Percentiles rank a stretch among this genome's conserved stretches.
Conservation (phyloP, 495 filamentous ascomycete species). For the Neurospora sp. region DNA sequence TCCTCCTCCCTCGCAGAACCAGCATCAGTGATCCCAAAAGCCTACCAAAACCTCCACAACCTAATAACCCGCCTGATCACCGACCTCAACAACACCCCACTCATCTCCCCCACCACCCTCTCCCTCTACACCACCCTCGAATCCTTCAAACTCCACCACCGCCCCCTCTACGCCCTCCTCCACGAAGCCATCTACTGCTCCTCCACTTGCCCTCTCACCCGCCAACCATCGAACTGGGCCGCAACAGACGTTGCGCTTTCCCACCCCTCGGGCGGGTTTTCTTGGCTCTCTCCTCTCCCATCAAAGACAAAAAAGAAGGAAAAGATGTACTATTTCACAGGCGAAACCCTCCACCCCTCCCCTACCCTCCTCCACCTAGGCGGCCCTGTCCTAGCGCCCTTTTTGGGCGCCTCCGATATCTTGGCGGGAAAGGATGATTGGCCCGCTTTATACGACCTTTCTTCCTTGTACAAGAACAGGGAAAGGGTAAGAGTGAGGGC, state of each 20-base stretch:
- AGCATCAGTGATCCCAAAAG: not conserved
- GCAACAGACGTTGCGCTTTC: conserved; percentile 28
- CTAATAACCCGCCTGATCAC: not conserved
- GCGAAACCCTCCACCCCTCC: conserved; percentile 77
- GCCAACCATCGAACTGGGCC: conserved; percentile 26
- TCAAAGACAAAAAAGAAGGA: not conserved
- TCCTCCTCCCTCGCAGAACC: not conserved
- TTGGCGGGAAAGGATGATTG: conserved; percentile 58
- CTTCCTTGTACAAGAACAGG: conserved; percentile 30
- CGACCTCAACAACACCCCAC: conserved; percentile 9
- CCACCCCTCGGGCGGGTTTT: conserved; percentile 19
- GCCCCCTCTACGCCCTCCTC: conserved; percentile 18
- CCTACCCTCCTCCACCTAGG: not conserved
- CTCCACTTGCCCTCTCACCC: not conserved
- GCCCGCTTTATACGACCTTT: conserved; percentile 61
- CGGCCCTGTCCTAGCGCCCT: conserved; percentile 35
- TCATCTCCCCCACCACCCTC: not conserved
- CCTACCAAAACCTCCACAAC: not conserved
- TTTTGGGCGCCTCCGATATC: conserved; percentile 52
- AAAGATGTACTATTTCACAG: conserved; percentile 64
- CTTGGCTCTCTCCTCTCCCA: conserved; percentile 24
- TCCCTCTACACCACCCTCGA: not conserved
- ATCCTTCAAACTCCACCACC: conserved; percentile 9
- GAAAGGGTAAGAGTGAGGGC: conserved; percentile 64
- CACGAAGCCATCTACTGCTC: conserved; percentile 21